Base-by-base conservation (phyloP, 495 filamentous ascomycete species). In the Sordaria brevicollis region DNA sequence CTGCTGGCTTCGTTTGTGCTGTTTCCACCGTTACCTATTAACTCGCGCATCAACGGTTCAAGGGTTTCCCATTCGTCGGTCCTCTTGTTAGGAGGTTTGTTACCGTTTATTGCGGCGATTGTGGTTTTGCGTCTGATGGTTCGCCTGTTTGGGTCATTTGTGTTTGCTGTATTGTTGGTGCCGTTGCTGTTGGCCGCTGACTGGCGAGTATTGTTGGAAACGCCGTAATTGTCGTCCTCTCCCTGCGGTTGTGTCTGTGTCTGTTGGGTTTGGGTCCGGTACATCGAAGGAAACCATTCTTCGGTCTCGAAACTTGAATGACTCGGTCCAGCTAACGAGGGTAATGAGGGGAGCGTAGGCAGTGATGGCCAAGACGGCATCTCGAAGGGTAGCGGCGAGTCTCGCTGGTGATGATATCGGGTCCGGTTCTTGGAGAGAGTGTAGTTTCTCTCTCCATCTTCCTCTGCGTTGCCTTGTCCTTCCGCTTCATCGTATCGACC, bases 11-110 rank as follows among this genome's bases (percentile, higher is more conserved):
- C 41, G 19, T 5, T 49, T 9, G 19, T 9, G 41, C 4, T 19
- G 41, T 49, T 49, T 4, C 35, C 33, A n/a, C 10, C 19, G 38
- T 65, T 19, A 5, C 62, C 15, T 49, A 72, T 36, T 19, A 76
- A n/a, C 21, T 49, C 73, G 10, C 70, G 72, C 73, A 76, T 76
- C 15, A 76, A 34, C 37, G 70, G 70, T 49, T 74, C 74, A 11
- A 76, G 29, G 0, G 62, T 71, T 7, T 74, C 72, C 70, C 74
- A 34, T 31, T 68, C 57, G 11, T 31, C 4, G 49, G 13, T 31
- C 7, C 5, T 29, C 15, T 19, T 29, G 21, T 11, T 29, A 2
- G 10, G 1, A 2, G 10, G 1, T 29, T 2, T 0, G 21, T 13
- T 57, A 6, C 43, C 25, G 13, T 62, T 31, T 13, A 31, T 17